Base-by-base conservation (phyloP, 257 asterid genomes). In the Salvia hispanica region DNA sequence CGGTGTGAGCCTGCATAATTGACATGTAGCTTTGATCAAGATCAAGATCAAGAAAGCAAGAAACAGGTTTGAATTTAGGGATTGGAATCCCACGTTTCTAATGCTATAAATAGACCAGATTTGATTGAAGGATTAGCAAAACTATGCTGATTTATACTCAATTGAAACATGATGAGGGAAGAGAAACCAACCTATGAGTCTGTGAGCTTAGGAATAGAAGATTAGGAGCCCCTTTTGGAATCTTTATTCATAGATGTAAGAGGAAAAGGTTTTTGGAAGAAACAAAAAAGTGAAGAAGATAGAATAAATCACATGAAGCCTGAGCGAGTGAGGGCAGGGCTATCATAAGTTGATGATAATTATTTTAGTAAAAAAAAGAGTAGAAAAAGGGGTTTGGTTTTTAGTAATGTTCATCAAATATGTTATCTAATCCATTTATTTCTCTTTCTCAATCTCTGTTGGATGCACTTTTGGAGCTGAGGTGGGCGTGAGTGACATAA, bases 401-500 rank as follows among this genome's bases (percentile, higher is more conserved):
- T 72, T 57, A 40, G 77, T 66, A 64, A 51, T 8, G 65, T 58
- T 79, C 58, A 72, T 77, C 73, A 76, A 52, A 31, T 18, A 18
- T 64, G 70, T 64, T 77, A 84, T 80, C 86, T 80, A 59, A 64
- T 70, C 56, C 79, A 47, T 72, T 55, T 64, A 67, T 31, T 0
- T 55, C 57, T 73, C 3, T 25, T 25, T 25, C 31, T 25, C 31
- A 1, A 25, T 25, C 31, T 25, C 31, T 0, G 31, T 25, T 25
- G 68, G 64, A 58, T 68, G 81, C 77, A 72, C 90, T 83, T 88
- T 87, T 74, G 6, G 78, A 75, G 77, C 66, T 79, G 88, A 82
- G 79, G 79, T 84, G 92, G 78, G 31, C 13, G 34, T 58, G 65
- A 61, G 58, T 64, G 76, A 71, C 67, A 44, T 62, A 51, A 45